Evolutionary conservation across 1,284 basidiomycete genomes (phyloP).

Genomic region (Malassezia caprae): DNA sequence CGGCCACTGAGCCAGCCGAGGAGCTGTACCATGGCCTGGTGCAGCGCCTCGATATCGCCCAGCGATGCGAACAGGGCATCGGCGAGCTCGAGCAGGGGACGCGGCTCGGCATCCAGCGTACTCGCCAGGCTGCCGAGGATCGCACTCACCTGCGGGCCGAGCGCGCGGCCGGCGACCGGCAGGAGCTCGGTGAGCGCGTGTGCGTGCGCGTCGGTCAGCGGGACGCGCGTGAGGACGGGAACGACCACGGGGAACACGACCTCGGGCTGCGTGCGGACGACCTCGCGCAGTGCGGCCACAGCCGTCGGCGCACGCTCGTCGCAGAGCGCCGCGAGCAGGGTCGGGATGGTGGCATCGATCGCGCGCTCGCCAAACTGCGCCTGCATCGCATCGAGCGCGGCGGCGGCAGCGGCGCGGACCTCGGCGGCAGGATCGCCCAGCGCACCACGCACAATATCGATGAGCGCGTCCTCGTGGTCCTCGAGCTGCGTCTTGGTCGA

Average conservation of each 20-base stretch:
- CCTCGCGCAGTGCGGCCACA: slow-evolving; percentile 75
- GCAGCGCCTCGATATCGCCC: slow-evolving; percentile 34
- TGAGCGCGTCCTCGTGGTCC: slow-evolving; percentile 79
- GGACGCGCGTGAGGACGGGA: slow-evolving; percentile 76
- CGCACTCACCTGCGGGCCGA: slow-evolving; percentile 54
- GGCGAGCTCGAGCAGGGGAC: slow-evolving; percentile 20
- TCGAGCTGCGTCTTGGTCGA: slow-evolving; percentile 75
- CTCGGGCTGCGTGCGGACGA: slow-evolving; percentile 50
- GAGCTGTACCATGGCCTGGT: slow-evolving; percentile 44
- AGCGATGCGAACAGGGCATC: slow-evolving; percentile 33
- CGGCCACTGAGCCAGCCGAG: slow-evolving; percentile 41
- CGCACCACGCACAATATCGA: slow-evolving; percentile 63
- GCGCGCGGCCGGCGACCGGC: slow-evolving; percentile 78
- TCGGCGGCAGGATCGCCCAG: slow-evolving; percentile 77
- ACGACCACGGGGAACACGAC: slow-evolving; percentile 98
- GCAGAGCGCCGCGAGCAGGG: slow-evolving; percentile 72
- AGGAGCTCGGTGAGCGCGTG: slow-evolving; percentile 79
- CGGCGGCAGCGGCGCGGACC: slow-evolving; percentile 84
- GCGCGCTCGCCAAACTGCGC: slow-evolving; percentile 79
- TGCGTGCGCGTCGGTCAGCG: slow-evolving; percentile 93
- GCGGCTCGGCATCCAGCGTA: slow-evolving; percentile 18
- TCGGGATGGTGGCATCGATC: slow-evolving; percentile 93
- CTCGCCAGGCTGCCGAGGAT: slow-evolving; percentile 41
- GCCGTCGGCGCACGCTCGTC: slow-evolving; percentile 63
- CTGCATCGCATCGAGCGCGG: slow-evolving; percentile 86